Base-by-base conservation (phyloP, 352 stramenopile species). In the Pythium utonaiense region DNA sequence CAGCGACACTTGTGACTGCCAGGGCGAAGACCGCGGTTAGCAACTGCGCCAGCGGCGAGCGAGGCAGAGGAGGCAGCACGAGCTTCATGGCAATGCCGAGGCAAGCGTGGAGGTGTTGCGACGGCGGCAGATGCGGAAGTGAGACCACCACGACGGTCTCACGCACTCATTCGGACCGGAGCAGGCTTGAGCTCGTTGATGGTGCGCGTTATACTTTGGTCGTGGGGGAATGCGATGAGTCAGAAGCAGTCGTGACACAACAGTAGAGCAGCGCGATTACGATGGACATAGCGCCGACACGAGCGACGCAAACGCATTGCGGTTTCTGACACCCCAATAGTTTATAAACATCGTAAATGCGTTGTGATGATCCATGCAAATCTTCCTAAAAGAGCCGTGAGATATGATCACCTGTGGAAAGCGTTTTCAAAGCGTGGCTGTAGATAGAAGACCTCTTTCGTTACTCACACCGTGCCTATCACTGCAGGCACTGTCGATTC, bases 211-310 rank as follows among this genome's bases (percentile, higher is more conserved):
- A n/a, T n/a, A n/a, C n/a, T n/a, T n/a, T n/a, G n/a, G n/a, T n/a
- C n/a, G n/a, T n/a, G n/a, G n/a, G n/a, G n/a, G n/a, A 50, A 27
- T 50, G 42, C 25, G 47, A 56, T 56, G 38, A 56, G 49, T 56
- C 49, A 56, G 9, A 19, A 19, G n/a, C 4, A 9, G n/a, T 3
- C 49, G 9, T 56, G 49, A 56, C 49, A 21, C n/a, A 56, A 44
- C 30, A 16, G 36, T 44, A 17, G n/a, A 13, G 16, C 36, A 44
- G 13, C 14, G 36, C 12, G 36, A 22, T 44, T 22, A 44, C 36
- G 36, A 22, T 6, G 14, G 36, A 44, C 36, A 44, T 9, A 44
- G 36, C 36, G 8, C 12, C 4, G 36, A 21, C 36, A 21, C 13
- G 36, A 19, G 36, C 19, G 19, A 44, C 14, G 36, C 36, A 3